Evolutionary conservation across 192 early-diverging fungal species (phyloP).

Genomic region (Coemansia javaensis): DNA sequence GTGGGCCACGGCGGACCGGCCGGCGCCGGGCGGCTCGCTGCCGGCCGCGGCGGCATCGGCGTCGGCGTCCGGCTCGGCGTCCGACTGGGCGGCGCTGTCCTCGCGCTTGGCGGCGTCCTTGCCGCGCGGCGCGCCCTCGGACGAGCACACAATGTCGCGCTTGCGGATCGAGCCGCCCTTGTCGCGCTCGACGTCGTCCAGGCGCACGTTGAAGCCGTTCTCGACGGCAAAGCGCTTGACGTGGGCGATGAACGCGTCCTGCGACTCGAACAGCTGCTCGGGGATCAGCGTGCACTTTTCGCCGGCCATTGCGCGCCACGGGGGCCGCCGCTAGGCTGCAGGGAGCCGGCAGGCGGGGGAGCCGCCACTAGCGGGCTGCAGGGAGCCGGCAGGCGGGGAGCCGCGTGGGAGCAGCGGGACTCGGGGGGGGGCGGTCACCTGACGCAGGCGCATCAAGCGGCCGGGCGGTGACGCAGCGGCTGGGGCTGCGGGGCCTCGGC

Average conservation of each 20-base stretch:
- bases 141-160: constrained; percentile 52
- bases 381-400: too few relatives aligned
- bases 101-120: constrained; percentile 40
- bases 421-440: too few relatives aligned
- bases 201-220: constrained; percentile 51
- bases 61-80: constrained; percentile 6
- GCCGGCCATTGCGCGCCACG: constrained; percentile 11
- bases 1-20: constrained; percentile 16
- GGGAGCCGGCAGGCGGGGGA: too few relatives aligned
- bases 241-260: constrained; percentile 46
- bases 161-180: constrained; percentile 50
- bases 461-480: too few relatives aligned
- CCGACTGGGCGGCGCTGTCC: constrained; percentile 21
- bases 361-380: too few relatives aligned
- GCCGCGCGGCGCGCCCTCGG: constrained; percentile 47
- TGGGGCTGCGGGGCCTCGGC: too few relatives aligned
- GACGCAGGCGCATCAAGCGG: too few relatives aligned
- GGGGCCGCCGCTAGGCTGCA: too few relatives aligned
- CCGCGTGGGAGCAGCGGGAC: too few relatives aligned
- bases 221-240: constrained; percentile 46
- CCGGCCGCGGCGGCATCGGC: too few relatives aligned
- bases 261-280: constrained; percentile 50
- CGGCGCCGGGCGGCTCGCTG: constrained; percentile 1
- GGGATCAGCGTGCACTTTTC: constrained; percentile 51
- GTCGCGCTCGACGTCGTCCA: constrained; percentile 52